Evolutionary conservation across 305 asterid genomes (phyloP).

Genomic region (Solanum hybrid): DNA sequence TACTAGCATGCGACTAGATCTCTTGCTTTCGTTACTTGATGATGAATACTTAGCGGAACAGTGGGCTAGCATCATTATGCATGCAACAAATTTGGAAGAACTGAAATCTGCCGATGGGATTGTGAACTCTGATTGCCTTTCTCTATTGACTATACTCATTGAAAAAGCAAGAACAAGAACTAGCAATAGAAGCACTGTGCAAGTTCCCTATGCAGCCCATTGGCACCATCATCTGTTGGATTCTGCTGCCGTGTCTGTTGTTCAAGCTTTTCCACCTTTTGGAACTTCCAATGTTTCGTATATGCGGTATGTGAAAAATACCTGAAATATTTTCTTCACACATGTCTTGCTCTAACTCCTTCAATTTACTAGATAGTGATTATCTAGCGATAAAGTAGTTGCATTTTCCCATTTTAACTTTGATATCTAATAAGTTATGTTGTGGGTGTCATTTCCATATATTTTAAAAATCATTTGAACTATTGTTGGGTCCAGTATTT

Average conservation of each 20-base stretch:
- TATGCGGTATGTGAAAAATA: slow-evolving; percentile 50
- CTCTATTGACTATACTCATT: slow-evolving; percentile 59
- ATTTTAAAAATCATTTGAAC: background rate
- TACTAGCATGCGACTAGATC: slow-evolving; percentile 55
- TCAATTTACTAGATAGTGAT: background rate
- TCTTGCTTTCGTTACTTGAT: slow-evolving; percentile 76
- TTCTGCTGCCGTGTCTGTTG: slow-evolving; percentile 46
- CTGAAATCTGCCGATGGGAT: slow-evolving; percentile 22
- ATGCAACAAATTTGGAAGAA: slow-evolving; percentile 36
- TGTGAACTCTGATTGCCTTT: slow-evolving; percentile 24
- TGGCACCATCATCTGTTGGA: slow-evolving; percentile 82
- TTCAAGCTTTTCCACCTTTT: slow-evolving; percentile 46
- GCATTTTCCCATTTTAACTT: background rate
- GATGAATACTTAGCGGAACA: slow-evolving; percentile 61
- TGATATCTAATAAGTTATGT: background rate
- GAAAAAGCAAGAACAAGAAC: slow-evolving; percentile 70
- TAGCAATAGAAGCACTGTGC: slow-evolving; percentile 23
- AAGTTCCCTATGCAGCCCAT: slow-evolving; percentile 26
- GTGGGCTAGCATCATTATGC: slow-evolving; percentile 65
- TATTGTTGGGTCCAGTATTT: background rate
- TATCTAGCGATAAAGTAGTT: background rate
- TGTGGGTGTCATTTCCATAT: slow-evolving; percentile 2
- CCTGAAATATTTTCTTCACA: background rate
- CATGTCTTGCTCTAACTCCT: background rate
- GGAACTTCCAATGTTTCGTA: slow-evolving; percentile 44